A percentile compares a stretch with the other conserved stretches of the same genome.
Evolutionary conservation across 176 grass and related monocot genomes (phyloP).

Genomic region (Carex kokanica): DNA sequence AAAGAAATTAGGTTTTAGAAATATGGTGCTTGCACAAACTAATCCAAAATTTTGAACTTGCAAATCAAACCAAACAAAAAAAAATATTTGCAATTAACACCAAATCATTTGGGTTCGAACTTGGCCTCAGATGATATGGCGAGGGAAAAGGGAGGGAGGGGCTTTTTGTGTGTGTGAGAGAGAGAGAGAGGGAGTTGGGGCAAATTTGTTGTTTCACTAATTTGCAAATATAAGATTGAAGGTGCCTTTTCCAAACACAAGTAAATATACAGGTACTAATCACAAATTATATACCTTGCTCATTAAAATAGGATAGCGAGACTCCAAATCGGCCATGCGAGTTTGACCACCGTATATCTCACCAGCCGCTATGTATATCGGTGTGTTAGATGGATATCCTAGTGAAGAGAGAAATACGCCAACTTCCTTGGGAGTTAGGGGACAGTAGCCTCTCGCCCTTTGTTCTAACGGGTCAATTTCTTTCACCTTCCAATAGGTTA

Average conservation of each 20-base stretch:
- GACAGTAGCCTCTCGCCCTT: conserved; percentile 72
- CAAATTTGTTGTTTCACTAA: not conserved
- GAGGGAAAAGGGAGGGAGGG: not conserved
- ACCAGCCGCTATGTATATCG: conserved; percentile 86
- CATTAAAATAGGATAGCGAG: conserved; percentile 77
- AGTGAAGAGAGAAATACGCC: conserved; percentile 76
- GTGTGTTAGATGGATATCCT: conserved; percentile 84
- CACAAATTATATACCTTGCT: conserved; percentile 55
- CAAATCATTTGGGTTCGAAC: not conserved
- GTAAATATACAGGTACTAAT: not conserved
- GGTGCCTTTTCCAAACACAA: not conserved
- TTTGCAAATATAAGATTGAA: not conserved
- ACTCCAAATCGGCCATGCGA: conserved; percentile 68
- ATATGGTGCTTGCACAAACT: not conserved
- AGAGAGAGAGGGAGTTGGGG: not conserved
- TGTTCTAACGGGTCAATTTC: conserved; percentile 77
- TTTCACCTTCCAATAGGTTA: conserved; percentile 91
- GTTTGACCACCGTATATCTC: conserved; percentile 92
- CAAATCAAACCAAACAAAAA: not conserved
- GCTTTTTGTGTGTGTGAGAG: not conserved
- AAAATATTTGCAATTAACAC: not conserved
- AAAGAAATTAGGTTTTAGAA: not conserved
- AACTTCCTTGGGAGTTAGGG: conserved; percentile 91
- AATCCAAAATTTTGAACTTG: not conserved
- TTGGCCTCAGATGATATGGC: not conserved